Base-by-base conservation (phyloP, 805 yeast genomes). In the Metschnikowia orientalis region DNA sequence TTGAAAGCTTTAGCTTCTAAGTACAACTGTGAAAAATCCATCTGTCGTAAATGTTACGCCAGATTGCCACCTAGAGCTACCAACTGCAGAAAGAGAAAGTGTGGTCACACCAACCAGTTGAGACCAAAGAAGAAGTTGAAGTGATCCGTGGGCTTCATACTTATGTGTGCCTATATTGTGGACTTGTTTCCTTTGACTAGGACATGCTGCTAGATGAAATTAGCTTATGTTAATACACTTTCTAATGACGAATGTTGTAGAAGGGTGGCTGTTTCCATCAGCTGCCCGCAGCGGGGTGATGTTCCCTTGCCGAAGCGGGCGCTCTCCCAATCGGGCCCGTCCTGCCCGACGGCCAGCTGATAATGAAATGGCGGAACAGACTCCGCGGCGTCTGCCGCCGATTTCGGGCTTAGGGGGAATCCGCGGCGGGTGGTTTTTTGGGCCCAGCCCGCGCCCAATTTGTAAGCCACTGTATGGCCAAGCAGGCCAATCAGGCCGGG, bases 41-140 rank as follows among this genome's bases (percentile, higher is more conserved):
- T 92, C 71, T 92, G 98, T 82, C 94, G 98, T 77, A 86, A 89
- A 72, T 92, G 98, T 80, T 92, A 92, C 83, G 97, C 98, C 62
- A 92, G 98, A 81, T 89, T 92, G 68, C 98, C 98, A 67, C 96
- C 98, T 75, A 94, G 97, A 85, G 98, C 98, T 61, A 92, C 97
- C 75, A 92, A 92, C 96, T 92, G 98, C 83, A 88, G 98, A 81
- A 92, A 92, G 97, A 88, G 97, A 87, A 92, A 92, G 83, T 92
- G 98, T 77, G 98, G 98, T 67, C 98, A 92, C 94, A 79, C 96
- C 71, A 92, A 92, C 82, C 98, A 92, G 80, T 86, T 92, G 75
- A 88, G 98, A 81, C 97, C 97, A 76, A 92, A 90, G 95, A 90
- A 90, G 95, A 90, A 90, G 89, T 81, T 87, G 71, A 88, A 89